A percentile compares a stretch with the other conserved stretches of the same genome.
phyloP scores from a whole-genome alignment of 148 eudicot species.

The Fallopia convolvulus region DNA sequence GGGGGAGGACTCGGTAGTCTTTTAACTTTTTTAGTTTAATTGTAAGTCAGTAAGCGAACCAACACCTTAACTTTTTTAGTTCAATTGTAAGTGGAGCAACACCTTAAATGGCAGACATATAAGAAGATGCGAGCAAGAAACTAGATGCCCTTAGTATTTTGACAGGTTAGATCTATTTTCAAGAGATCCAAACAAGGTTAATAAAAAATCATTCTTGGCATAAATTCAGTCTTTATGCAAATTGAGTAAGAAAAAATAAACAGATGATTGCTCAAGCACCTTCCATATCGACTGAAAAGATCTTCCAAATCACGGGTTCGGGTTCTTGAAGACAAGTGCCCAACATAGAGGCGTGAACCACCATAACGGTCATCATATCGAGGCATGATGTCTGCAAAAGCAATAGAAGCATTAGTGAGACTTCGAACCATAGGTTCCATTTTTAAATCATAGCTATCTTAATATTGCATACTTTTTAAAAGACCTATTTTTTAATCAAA shows the following conservation, averaged over 20 bases:
- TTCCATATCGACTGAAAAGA: constrained; percentile 83
- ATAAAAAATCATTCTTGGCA: not conserved
- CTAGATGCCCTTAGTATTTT: not conserved
- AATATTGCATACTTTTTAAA: not conserved
- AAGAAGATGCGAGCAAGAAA: not conserved
- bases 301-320: constrained; percentile 79
- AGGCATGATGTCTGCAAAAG: constrained; percentile 50
- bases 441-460: not conserved
- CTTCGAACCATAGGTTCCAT: not conserved
- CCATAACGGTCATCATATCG: constrained; percentile 53
- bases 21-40: not conserved
- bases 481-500: not conserved
- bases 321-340: constrained; percentile 76
- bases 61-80: not conserved
- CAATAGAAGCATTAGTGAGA: not conserved
- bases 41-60: not conserved
- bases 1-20: constrained; percentile 3
- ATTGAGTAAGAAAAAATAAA: not conserved
- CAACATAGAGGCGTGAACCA: constrained; percentile 84
- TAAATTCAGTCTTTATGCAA: not conserved
- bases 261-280: constrained; percentile 32
- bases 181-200: not conserved
- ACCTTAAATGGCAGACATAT: not conserved
- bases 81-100: not conserved
- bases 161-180: not conserved